Percentiles rank a stretch among this genome's conserved stretches.
These are phyloP conservation scores for Naumovozyma baii DNA, from an alignment of 805 yeast species.

Conservation along the genomic window DNA sequence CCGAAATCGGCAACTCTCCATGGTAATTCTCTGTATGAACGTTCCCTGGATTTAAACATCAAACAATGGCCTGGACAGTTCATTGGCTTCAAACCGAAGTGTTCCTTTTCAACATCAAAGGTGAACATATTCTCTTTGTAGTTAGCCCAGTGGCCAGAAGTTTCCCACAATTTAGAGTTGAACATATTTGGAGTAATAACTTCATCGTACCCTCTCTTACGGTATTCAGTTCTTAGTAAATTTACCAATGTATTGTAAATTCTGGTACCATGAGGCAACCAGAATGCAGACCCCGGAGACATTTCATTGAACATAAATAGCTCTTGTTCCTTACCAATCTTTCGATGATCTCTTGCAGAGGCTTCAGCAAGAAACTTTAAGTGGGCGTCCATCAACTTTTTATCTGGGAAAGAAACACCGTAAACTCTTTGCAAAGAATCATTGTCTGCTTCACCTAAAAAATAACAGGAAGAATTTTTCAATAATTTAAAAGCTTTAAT, in stretches of 20 bases:
- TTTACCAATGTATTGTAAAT: constrained; percentile 84
- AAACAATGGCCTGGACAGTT: constrained; percentile 90
- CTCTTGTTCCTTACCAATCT: constrained; percentile 93
- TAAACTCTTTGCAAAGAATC: constrained; percentile 95
- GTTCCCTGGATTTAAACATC: constrained; percentile 82
- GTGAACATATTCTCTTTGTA: constrained; percentile 96
- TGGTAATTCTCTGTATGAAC: constrained; percentile 94
- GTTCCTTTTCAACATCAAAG: constrained; percentile 93
- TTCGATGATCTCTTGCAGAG: constrained; percentile 90
- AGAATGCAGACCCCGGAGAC: constrained; percentile 97
- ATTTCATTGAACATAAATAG: constrained; percentile 89
- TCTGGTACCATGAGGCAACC: constrained; percentile 99
- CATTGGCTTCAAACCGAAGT: constrained; percentile 90
- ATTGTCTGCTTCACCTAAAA: constrained; percentile 83
- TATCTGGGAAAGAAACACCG: constrained; percentile 98
- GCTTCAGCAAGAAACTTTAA: constrained; percentile 93
- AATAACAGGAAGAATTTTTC: constrained; percentile 93
- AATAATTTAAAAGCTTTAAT: constrained; percentile 88
- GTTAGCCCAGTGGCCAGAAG: constrained; percentile 98
- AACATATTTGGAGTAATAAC: constrained; percentile 99
- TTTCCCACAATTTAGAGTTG: constrained; percentile 95
- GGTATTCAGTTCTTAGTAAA: constrained; percentile 73
- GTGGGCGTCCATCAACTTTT: constrained; percentile 90
- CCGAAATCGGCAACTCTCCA: constrained; percentile 99
- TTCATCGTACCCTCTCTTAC: constrained; percentile 92